Base-by-base conservation (phyloP, 306 rosid genomes). In the Corylus avellana region DNA sequence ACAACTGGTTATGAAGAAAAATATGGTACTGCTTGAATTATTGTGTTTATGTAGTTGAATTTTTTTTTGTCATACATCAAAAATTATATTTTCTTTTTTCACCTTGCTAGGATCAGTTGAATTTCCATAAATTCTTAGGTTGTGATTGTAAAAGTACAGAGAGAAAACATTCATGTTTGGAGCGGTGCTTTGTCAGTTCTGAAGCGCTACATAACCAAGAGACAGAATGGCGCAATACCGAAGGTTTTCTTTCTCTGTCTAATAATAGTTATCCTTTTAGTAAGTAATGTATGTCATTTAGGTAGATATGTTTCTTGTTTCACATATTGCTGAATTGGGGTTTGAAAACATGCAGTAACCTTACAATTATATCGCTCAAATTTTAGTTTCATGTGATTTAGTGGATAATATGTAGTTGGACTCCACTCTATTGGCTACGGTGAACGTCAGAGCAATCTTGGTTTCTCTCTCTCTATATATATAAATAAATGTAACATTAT, bases 71-170 rank as follows among this genome's bases (percentile, higher is more conserved):
- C 49, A 7, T 74, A 25, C 27, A 66, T 77, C n/a, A 49, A 53
- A 70, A 71, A 64, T 82, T 54, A 70, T 32, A 70, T 68, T 49
- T 13, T 62, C 27, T 77, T 35, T 47, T 69, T 39, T 55, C 77
- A 70, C 56, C 75, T 80, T 78, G 47, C 14, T 79, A 92, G 97
- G 93, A 86, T 84, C 92, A 83, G 74, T 84, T 94, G 84, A 94
- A 94, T 88, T 91, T 92, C 77, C 97, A 87, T 77, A 94, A 92
- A 83, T 88, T 94, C 75, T 82, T 94, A 74, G 92, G 87, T 54
- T 84, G 88, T 82, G 84, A 84, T 39, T 87, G 91, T 80, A 94
- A 84, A 80, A 87, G 80, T 85, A 76, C 80, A 18, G 78, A 79
- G 61, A 83, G 82, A 71, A 91, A 80, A 78, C 85, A 80, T 81